Base-by-base conservation (phyloP, 202 grass and related monocot genomes). In the Schoenoplectus triqueter region DNA sequence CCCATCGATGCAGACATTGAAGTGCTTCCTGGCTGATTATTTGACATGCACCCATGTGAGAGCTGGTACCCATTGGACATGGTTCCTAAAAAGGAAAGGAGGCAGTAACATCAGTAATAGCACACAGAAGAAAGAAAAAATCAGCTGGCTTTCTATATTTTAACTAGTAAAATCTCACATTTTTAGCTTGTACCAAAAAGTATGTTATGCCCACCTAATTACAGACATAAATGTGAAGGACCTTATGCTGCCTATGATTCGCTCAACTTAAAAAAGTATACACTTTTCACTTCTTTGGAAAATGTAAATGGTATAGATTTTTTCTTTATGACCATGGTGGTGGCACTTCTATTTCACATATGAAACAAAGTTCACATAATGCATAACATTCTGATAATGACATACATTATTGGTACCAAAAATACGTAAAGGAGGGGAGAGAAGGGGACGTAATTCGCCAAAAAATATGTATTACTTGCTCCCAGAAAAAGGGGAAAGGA, bases 11-110 rank as follows among this genome's bases (percentile, higher is more conserved):
- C 84, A 84, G 93, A 71, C 42, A 78, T 84, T 46, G 92, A 89
- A 82, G 87, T 89, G 87, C 78, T 94, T 90, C 87, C 81, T 60
- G 85, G 72, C 75, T 92, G 90, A 88, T 89, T 89, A 86, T 87
- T 75, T 85, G 87, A 73, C 69, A 90, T 84, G 76, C 80, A 92
- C 80, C 86, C 59, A 67, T 88, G 82, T 74, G 82, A 82, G 86
- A 91, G 90, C 19, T 91, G 90, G 90, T 92, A 96, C 13, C 92
- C 90, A 7, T 96, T 99, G 57, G 92, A 86, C 61, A 96, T 87
- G 14, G 90, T 50, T 80, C 91, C 92, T 94, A 86, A 84, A 70
- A 87, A 84, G 51, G 81, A 71, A 86, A 75, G 82, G 66, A 71
- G 70, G 18, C 55, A 15, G 64, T 45, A 78, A 78, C 70, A 41